A percentile compares a stretch with the other conserved stretches of the same genome.
Conservation (phyloP, 257 asterid species). For the Striga asiatica region DNA sequence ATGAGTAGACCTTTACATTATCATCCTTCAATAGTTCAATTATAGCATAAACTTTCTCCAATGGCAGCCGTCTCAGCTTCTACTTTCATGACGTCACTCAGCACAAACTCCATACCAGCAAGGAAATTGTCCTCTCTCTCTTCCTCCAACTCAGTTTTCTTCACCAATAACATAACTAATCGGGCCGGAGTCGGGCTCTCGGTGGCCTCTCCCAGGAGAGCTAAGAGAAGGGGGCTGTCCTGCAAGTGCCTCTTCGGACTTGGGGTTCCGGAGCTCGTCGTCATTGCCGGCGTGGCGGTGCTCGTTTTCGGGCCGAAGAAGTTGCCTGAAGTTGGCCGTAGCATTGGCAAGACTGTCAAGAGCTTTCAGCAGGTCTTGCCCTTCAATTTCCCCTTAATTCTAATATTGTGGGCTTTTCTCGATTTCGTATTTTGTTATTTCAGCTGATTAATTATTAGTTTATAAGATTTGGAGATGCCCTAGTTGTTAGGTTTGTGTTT, state of each 20-base stretch:
- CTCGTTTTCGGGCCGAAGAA: conserved; percentile 79
- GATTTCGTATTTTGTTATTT: neutral
- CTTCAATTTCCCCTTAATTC: too few species aligned
- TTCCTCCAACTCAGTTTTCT: conserved; percentile 49
- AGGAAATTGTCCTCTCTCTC: conserved; percentile 23
- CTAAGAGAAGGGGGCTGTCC: conserved; percentile 35
- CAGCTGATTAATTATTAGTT: neutral
- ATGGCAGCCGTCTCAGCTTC: conserved; percentile 29
- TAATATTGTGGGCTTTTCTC: too few species aligned
- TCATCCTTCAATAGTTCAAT: too few species aligned
- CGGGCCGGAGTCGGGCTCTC: conserved; percentile 20
- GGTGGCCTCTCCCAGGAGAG: conserved; percentile 19
- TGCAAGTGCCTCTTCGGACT: conserved; percentile 75
- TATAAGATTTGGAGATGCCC: neutral
- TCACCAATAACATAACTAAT: conserved; percentile 20
- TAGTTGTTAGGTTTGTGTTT: neutral
- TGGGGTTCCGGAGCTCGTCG: conserved; percentile 86
- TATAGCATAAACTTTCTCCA: too few species aligned
- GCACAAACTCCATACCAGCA: conserved; percentile 9
- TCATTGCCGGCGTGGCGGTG: conserved; percentile 72
- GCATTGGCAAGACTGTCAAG: conserved; percentile 82
- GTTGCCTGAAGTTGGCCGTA: conserved; percentile 80
- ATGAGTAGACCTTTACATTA: too few species aligned
- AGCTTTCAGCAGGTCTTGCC: conserved; percentile 76
- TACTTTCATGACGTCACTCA: conserved; percentile 10